Conservation (phyloP, 2,329 filamentous ascomycete species). For the Fusarium xylarioides region DNA sequence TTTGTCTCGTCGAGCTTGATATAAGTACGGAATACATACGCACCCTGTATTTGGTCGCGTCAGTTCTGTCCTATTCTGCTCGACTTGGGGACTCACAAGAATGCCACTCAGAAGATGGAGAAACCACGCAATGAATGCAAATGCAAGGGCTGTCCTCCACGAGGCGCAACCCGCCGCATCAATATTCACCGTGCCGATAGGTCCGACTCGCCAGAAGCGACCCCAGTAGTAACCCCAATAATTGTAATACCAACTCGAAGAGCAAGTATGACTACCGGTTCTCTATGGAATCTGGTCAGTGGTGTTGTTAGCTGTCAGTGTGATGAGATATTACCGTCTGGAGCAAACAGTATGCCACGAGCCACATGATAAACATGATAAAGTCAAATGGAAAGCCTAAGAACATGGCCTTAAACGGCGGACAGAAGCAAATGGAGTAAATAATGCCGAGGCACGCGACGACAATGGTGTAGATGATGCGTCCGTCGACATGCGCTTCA, state of each 20-base stretch:
- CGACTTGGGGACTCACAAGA: not conserved
- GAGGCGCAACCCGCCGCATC: not conserved
- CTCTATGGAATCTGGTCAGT: not conserved
- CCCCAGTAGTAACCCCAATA: conserved; percentile 10
- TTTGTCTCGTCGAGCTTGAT: not conserved
- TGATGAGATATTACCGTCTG: not conserved
- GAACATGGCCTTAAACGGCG: not conserved
- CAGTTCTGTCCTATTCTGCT: rapidly evolving
- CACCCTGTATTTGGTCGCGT: not conserved
- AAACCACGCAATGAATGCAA: conserved; percentile 1
- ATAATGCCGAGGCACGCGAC: not conserved
- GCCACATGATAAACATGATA: conserved; percentile 5
- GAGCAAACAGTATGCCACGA: conserved; percentile 7
- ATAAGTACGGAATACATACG: not conserved
- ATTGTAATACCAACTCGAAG: not conserved
- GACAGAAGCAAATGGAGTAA: not conserved
- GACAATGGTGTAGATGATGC: conserved; percentile 2
- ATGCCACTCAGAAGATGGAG: not conserved
- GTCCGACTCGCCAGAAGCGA: not conserved
- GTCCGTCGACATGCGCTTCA: not conserved
- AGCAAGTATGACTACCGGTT: not conserved
- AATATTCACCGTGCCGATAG: not conserved
- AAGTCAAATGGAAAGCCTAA: not conserved
- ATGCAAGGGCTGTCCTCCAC: not conserved
- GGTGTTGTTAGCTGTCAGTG: rapidly evolving